Base-by-base conservation (phyloP, 1,284 basidiomycete species). In the Flammula alnicola region DNA sequence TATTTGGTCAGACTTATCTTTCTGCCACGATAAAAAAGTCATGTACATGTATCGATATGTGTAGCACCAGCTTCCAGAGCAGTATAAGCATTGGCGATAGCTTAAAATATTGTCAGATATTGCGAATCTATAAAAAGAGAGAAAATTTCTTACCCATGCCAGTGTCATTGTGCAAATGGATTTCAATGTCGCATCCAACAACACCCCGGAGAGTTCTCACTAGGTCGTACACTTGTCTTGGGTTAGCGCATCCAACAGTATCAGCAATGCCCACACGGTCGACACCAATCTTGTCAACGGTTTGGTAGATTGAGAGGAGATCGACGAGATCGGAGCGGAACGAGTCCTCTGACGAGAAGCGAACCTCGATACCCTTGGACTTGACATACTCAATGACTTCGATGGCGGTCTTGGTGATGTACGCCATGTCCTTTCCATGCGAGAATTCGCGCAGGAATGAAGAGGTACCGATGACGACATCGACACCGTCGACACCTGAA, bases 291-390 rank as follows among this genome's bases (percentile, higher is more conserved):
- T 98, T 98, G 80, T 99, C 97, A 48, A 99, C 97, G 44, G 96
- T 97, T 73, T 97, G 93, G 81, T 99, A 99, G 76, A 99, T 98
- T 42, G 93, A 95, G 47, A 99, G 83, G 41, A 99, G 82, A 77
- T 99, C 97, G 71, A 99, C 97, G 54, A 99, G 86, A 73, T 99
- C 96, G 61, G 96, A 99, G 60, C 97, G 93, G 93, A 99, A 99
- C 30, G 94, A 98, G 74, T 99, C 97, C 73, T 99, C 97, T 27
- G 96, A 97, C 23, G 96, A 99, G 84, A 99, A 99, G 55, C 97
- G 93, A 70, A 99, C 95, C 78, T 99, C 97, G 68, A 99, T 98
- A 54, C 91, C 92, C 89, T 98, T 99, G 79, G 91, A 94, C 85
- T 99, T 99, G 81, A 99, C 96, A 63, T 91, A 99, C 67, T 98